phyloP scores from a whole-genome alignment of 2,329 filamentous ascomycete species.

The Pleurostoma richardsiae region DNA sequence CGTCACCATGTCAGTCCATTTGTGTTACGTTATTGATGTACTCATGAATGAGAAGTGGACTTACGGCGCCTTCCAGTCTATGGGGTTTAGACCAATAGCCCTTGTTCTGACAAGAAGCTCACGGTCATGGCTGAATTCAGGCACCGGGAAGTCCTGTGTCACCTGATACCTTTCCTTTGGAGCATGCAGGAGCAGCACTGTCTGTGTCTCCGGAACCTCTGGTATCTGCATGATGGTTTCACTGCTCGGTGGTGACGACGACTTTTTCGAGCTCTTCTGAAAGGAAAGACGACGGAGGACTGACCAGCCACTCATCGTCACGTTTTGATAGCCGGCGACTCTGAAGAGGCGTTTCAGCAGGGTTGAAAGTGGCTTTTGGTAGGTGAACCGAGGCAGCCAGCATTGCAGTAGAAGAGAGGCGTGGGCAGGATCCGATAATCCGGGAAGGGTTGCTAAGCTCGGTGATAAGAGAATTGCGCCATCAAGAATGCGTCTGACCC shows the following conservation, averaged over 20 bases:
- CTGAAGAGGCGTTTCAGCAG: too few species aligned
- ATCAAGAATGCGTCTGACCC: too few species aligned
- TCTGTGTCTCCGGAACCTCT: constrained; percentile 17
- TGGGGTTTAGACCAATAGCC: constrained; percentile 68
- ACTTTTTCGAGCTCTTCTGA: neutral
- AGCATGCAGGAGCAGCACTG: constrained; percentile 20
- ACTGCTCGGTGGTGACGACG: neutral
- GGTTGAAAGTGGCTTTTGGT: too few species aligned
- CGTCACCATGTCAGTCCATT: constrained; percentile 1
- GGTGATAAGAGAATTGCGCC: too few species aligned
- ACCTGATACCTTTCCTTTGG: constrained; percentile 21
- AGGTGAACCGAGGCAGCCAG: too few species aligned
- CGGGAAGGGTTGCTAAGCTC: too few species aligned
- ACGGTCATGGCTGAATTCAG: constrained; percentile 12
- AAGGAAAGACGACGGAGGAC: neutral
- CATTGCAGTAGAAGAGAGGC: too few species aligned
- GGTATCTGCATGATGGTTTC: neutral
- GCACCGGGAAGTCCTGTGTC: constrained; percentile 19
- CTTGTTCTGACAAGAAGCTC: constrained; percentile 61
- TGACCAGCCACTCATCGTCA: neutral
- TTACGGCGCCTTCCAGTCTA: constrained; percentile 71
- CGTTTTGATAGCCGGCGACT: neutral
- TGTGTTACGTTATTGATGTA: neutral
- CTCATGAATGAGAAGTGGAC: constrained; percentile 17
- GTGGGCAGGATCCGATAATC: too few species aligned